phyloP scores from a whole-genome alignment of 163 green algal species.

The Scenedesmus sp. region DNA sequence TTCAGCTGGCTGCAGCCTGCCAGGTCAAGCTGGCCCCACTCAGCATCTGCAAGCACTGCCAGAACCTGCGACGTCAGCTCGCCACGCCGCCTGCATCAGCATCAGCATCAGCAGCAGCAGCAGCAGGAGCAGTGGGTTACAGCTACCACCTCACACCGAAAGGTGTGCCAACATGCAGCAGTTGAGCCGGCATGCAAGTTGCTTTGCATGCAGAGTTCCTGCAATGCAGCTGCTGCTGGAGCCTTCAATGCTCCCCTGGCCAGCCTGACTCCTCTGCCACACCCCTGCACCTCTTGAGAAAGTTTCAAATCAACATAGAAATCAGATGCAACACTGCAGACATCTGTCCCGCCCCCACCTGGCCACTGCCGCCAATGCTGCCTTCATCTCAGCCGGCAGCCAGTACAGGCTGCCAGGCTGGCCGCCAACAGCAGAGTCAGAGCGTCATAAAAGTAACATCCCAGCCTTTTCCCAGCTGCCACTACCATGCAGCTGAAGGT shows the following conservation, averaged over 20 bases:
- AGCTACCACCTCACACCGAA: background rate
- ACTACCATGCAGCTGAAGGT: background rate
- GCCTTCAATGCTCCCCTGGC: too few relatives aligned
- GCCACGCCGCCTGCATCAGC: slow-evolving; percentile 12
- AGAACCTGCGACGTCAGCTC: background rate
- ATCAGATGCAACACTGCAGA: too few relatives aligned
- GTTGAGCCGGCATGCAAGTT: too few relatives aligned
- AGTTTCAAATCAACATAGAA: too few relatives aligned
- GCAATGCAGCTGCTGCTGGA: too few relatives aligned
- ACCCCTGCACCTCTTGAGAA: too few relatives aligned
- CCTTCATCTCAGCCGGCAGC: background rate
- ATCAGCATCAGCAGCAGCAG: background rate
- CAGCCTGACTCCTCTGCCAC: too few relatives aligned
- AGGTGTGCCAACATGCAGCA: background rate
- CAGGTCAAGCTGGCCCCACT: background rate
- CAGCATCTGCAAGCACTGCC: background rate
- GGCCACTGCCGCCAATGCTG: background rate
- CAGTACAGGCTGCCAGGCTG: background rate
- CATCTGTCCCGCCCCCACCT: too few relatives aligned
- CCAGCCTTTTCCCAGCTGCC: background rate
- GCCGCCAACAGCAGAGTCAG: too few relatives aligned
- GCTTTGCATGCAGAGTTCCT: too few relatives aligned
- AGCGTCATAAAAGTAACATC: background rate
- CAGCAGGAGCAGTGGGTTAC: background rate
- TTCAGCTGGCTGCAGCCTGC: background rate